Conservation (phyloP, 805 yeast species). For the Sugiyamaella floridensis region DNA sequence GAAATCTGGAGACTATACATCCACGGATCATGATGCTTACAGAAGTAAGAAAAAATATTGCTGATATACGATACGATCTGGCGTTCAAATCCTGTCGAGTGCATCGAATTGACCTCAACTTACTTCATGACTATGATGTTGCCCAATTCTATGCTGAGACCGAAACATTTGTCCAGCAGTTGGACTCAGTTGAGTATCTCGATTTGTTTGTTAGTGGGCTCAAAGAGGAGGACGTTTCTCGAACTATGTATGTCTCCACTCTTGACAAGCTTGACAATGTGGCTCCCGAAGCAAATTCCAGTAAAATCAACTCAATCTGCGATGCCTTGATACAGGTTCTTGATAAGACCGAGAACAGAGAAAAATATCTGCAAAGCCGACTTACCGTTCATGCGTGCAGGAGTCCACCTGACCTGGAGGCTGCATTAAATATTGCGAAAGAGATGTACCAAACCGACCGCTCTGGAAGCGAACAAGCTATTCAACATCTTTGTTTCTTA, state of each 20-base stretch:
- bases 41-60: conserved; percentile 68
- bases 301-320: conserved; percentile 69
- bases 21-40: conserved; percentile 89
- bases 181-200: conserved; percentile 65
- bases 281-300: background rate
- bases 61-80: conserved; percentile 47
- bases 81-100: conserved; percentile 83
- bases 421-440: conserved; percentile 60
- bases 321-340: conserved; percentile 57
- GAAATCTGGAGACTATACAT: conserved; percentile 86
- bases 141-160: conserved; percentile 55
- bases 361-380: conserved; percentile 63
- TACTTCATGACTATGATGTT: conserved; percentile 83
- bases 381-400: conserved; percentile 91
- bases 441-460: conserved; percentile 23
- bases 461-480: conserved; percentile 41
- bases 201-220: conserved; percentile 84
- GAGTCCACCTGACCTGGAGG: conserved; percentile 74
- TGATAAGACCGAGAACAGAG: conserved; percentile 41
- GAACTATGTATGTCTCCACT: conserved; percentile 79
- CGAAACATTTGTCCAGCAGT: conserved; percentile 60
- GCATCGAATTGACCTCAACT: conserved; percentile 86
- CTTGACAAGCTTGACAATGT: conserved; percentile 1
- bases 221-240: conserved; percentile 76
- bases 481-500: conserved; percentile 81